Evolutionary conservation across 345 rosid genomes (phyloP).

Genomic region (Rhodamnia rubescens): DNA sequence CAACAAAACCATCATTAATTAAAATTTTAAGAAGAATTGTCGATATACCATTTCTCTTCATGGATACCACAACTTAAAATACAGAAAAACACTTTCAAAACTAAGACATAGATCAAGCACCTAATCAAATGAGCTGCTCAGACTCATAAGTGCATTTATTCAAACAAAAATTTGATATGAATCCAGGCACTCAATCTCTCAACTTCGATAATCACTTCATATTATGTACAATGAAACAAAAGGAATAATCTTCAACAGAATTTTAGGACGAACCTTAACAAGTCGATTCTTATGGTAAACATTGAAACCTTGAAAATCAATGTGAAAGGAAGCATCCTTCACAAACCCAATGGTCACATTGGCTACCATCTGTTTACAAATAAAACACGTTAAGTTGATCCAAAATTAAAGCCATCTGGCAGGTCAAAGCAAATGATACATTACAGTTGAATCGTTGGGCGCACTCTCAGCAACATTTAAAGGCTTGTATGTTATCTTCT

Average conservation of each 20-base stretch:
- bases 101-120: background rate
- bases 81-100: background rate
- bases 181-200: background rate
- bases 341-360: constrained; percentile 54
- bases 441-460: constrained; percentile 23
- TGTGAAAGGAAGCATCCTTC: constrained; percentile 65
- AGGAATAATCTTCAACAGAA: background rate
- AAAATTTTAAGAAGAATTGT: background rate
- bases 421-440: background rate
- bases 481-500: constrained; percentile 42
- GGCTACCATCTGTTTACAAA: constrained; percentile 36
- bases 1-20: background rate
- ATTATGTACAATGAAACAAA: background rate
- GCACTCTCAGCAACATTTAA: constrained; percentile 8
- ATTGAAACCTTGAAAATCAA: constrained; percentile 72
- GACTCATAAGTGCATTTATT: background rate
- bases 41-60: background rate
- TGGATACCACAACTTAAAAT: background rate
- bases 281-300: constrained; percentile 79
- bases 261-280: constrained; percentile 40
- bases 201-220: background rate
- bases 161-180: background rate
- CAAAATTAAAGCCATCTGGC: background rate
- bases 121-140: background rate
- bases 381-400: background rate